Evolutionary conservation across 2,329 filamentous ascomycete species (phyloP).

Genomic region (Talaromyces atroroseus): DNA sequence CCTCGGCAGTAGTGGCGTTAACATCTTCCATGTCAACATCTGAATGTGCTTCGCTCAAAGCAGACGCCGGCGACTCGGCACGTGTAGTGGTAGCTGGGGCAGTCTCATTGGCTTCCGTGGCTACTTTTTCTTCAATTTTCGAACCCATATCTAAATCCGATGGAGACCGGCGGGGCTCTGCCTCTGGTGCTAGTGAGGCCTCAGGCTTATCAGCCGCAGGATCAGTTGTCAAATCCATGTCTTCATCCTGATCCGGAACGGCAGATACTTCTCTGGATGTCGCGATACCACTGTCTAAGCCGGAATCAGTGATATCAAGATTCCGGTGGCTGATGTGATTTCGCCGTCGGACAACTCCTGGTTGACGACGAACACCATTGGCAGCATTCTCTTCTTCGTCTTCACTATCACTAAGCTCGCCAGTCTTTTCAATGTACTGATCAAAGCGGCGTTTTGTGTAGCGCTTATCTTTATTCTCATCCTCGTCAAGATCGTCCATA

Average conservation of each 20-base stretch:
- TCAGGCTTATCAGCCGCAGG: constrained; percentile 38
- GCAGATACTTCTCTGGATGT: constrained; percentile 42
- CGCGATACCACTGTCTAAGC: constrained; percentile 47
- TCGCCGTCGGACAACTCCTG: constrained; percentile 43
- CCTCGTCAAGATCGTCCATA: constrained; percentile 69
- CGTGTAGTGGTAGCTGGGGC: constrained; percentile 28
- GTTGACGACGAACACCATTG: constrained; percentile 64
- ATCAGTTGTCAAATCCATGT: constrained; percentile 33
- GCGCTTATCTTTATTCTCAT: constrained; percentile 77
- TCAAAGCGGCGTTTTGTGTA: constrained; percentile 80
- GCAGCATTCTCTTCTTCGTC: constrained; percentile 69
- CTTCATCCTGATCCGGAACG: constrained; percentile 41
- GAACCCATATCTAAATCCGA: constrained; percentile 27
- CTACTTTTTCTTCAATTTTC: constrained; percentile 28
- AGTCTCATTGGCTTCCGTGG: constrained; percentile 26
- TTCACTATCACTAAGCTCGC: constrained; percentile 81
- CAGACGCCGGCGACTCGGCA: constrained; percentile 26
- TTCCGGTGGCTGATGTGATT: constrained; percentile 61
- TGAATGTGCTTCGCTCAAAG: constrained; percentile 18
- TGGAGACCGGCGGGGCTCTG: constrained; percentile 21
- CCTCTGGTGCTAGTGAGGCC: constrained; percentile 29
- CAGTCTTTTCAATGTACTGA: constrained; percentile 66
- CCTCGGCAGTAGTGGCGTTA: constrained; percentile 16
- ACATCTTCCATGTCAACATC: constrained; percentile 35
- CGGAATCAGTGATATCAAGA: constrained; percentile 50